A percentile compares a stretch with the other conserved stretches of the same genome.
Conservation (phyloP, 108 stramenopile species). For the Cyclotella cryptica region DNA sequence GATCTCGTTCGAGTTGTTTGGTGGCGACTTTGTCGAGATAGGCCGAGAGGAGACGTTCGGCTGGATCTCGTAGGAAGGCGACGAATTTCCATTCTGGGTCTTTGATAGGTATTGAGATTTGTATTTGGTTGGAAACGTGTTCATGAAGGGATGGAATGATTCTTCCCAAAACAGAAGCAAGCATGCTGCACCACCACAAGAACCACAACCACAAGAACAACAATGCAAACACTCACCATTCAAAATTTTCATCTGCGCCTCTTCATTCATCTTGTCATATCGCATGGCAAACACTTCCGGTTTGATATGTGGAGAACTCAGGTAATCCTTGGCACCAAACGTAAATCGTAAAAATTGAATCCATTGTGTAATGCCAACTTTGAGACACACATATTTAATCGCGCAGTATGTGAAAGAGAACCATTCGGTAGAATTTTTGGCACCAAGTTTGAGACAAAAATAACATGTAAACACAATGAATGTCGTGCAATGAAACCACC, state of each 20-base stretch:
- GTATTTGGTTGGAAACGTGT: no score
- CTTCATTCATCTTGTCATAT: constrained; percentile 42
- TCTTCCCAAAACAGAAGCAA: no score
- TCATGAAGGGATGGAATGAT: no score
- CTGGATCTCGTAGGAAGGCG: constrained; percentile 46
- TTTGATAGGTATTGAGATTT: constrained; percentile 4
- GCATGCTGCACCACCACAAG: constrained; percentile 1
- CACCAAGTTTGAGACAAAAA: no score
- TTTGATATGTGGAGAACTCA: constrained; percentile 56
- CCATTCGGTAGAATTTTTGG: no score
- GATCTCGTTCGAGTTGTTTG: constrained; percentile 20
- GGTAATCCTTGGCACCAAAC: constrained; percentile 58
- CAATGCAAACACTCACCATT: constrained; percentile 30
- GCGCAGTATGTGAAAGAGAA: no score
- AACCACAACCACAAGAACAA: constrained; percentile 8
- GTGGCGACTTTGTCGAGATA: constrained; percentile 47
- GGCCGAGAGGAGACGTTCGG: constrained; percentile 36
- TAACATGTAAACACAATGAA: neutral
- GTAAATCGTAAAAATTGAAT: constrained; percentile 40
- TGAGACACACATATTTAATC: no score
- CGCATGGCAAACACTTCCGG: constrained; percentile 35
- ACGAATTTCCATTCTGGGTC: constrained; percentile 37
- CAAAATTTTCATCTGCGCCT: constrained; percentile 37
- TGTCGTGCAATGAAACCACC: no score
- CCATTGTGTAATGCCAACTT: constrained; percentile 68